A percentile compares a stretch with the other conserved stretches of the same genome.
These are phyloP conservation scores for Backusella macrospora DNA, from an alignment of 192 early-diverging fungal genomes.

Conservation along the genomic window DNA sequence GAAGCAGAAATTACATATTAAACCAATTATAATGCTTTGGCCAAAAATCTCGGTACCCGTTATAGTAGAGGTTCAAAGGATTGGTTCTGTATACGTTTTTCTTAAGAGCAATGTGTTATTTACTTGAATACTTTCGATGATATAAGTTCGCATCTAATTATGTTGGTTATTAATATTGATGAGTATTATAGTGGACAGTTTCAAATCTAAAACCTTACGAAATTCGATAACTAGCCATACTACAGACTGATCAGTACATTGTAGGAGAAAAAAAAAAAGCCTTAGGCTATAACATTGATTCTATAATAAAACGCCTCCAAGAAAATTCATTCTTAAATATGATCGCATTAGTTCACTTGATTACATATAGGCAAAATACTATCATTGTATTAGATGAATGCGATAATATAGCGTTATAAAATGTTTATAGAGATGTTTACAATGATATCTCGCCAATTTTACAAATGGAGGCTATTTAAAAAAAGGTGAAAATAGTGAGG, in stretches of 20 bases:
- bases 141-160: neutral
- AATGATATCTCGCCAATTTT: too few relatives aligned
- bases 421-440: conserved; percentile 1
- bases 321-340: neutral
- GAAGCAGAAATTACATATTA: conserved; percentile 8
- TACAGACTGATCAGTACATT: neutral
- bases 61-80: conserved; percentile 9
- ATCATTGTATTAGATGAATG: conserved; percentile 15
- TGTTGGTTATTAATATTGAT: conserved; percentile 6
- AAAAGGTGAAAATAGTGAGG: too few relatives aligned
- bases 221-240: conserved; percentile 5
- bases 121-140: neutral
- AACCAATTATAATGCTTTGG: neutral
- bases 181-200: neutral
- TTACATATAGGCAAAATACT: neutral
- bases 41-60: conserved; percentile 1
- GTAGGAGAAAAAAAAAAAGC: conserved; percentile 8
- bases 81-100: neutral
- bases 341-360: conserved; percentile 14
- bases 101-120: neutral
- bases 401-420: conserved; percentile 1
- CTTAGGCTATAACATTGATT: neutral
- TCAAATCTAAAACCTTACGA: neutral
- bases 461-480: too few relatives aligned
- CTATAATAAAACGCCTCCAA: neutral